Evolutionary conservation across 768 basidiomycete species (phyloP), one percentile per base, ranked within the genome.

Genomic region (Lentinula sp.): DNA sequence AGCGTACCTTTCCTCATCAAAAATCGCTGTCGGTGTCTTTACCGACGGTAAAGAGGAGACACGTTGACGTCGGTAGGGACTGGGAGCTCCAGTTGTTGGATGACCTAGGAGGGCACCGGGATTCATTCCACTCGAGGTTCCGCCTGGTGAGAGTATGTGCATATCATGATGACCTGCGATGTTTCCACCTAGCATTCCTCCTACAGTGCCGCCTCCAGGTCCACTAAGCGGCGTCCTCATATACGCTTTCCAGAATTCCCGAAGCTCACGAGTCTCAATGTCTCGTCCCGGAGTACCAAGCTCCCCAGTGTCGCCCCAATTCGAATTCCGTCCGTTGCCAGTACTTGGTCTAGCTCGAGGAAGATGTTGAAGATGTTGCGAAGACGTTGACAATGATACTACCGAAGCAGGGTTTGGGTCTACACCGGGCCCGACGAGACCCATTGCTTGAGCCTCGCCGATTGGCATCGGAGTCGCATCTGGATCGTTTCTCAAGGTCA

Each of bases 211-310:
- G 16, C 62, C 64, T n/a, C 67, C 71, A 35, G 73, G 72, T 1
- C 76, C 78, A 57, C 71, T 75, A 7, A 86, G 69, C 28, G 90
- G 90, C 20, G 88, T 90, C 42, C 84, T 80, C 75, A 91, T 79
- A 66, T 86, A 91, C 64, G 84, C 77, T 71, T 80, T 90, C 90
- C 90, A 91, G 63, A 89, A 84, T 57, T 90, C 86, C 52, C 80
- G 76, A 68, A 90, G 67, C 64, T 90, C 86, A 56, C 77, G 73
- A 55, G 73, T 67, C 57, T 74, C 78, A 59, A 61, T 65, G 23
- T 73, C 81, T 59, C 77, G 71, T 23, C 55, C 39, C 3, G 55
- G 55, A 8, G 55, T 56, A 3, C 55, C 55, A 13, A 56, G 18
- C 1, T 56, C 55, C 2, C 23, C 37, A 41, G 64, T 46, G 6